Base-by-base conservation (phyloP, 176 grass and related monocot species). In the Carex myosuroides region DNA sequence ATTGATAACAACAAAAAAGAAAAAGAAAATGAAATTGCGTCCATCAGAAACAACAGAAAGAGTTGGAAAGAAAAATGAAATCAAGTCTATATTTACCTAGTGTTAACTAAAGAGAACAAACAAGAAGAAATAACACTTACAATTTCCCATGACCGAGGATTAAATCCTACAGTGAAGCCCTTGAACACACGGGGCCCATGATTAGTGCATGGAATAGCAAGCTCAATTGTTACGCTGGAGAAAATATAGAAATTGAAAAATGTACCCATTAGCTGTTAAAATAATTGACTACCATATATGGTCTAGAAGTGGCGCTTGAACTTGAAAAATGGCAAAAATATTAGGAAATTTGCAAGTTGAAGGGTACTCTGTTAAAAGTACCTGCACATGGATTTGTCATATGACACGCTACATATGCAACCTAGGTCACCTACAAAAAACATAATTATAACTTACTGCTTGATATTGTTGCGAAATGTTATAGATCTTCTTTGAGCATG, bases 141-240 rank as follows among this genome's bases (percentile, higher is more conserved):
- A 88, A 98, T 77, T 90, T 98, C 95, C 64, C 88, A 92, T 75
- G 95, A 91, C 4, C 91, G 82, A 39, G 95, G 95, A 79, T 98
- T 83, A 69, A 98, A 98, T 39, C 95, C 95, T 58, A 98, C 52
- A 52, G 88, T 95, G 70, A 98, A 98, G 86, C 95, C 95, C 83
- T 92, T 86, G 79, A 94, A 94, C 74, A 95, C 86, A 66, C 86
- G 89, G 37, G 91, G 85, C 42, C 95, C 92, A 83, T 56, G 90
- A 88, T 93, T 91, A 79, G 84, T 22, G 65, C 95, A 98, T 81
- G 52, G 86, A 46, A 98, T 91, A 75, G 95, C 91, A 77, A 98
- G 91, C 81, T 95, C 91, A 89, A 90, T 80, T 85, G 69, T 4
- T 79, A 88, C 88, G 48, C 95, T 94, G 81, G 64, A 44, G 60